phyloP scores from a whole-genome alignment of 495 filamentous ascomycete species.

The Xylaria flabelliformis region DNA sequence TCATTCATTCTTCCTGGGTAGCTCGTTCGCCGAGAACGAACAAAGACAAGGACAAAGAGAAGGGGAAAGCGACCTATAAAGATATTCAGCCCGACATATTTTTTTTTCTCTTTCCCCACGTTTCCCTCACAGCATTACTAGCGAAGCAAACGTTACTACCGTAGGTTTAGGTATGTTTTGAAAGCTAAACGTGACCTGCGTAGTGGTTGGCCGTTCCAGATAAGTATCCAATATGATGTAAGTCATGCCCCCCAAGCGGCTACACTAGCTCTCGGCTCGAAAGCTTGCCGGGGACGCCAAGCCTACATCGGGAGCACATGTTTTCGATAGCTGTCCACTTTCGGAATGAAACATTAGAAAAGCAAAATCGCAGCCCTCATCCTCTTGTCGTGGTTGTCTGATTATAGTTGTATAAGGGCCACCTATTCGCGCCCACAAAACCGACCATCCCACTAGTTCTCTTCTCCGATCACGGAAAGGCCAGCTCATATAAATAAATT shows the following conservation, averaged over 20 bases:
- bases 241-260: conserved; percentile 9
- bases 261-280: conserved; percentile 25
- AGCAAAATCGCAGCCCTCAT: neutral
- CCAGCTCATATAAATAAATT: neutral
- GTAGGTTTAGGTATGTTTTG: neutral
- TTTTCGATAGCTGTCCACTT: conserved; percentile 10
- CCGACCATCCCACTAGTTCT: neutral
- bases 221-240: neutral
- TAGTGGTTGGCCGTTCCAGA: neutral
- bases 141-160: neutral
- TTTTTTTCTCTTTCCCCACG: neutral
- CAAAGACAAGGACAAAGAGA: neutral
- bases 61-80: neutral
- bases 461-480: neutral
- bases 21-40: neutral
- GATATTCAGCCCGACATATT: neutral
- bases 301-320: neutral
- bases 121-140: neutral
- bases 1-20: conserved; percentile 1
- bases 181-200: neutral
- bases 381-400: neutral
- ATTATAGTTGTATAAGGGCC: neutral
- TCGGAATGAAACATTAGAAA: conserved; percentile 19
- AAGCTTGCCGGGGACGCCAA: conserved; percentile 24
- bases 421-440: neutral